phyloP scores from a whole-genome alignment of 768 basidiomycete genomes.

The Auriscalpium orientale region DNA sequence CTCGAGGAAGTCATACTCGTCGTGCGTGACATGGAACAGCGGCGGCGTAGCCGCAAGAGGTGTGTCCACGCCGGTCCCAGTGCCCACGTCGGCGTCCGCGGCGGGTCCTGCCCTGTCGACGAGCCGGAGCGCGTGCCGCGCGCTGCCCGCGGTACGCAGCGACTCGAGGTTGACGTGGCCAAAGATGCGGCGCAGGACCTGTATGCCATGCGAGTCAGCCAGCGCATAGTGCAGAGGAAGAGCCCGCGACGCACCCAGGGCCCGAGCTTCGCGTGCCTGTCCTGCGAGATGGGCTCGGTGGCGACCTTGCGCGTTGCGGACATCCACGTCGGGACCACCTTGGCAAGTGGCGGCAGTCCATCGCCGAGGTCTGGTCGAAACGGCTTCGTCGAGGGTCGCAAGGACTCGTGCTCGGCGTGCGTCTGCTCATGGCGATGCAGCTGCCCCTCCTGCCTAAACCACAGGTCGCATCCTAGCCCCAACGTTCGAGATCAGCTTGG shows the following conservation, averaged over 20 bases:
- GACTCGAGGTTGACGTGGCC: background rate
- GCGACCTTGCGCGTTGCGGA: background rate
- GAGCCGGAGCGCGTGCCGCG: background rate
- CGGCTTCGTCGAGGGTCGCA: background rate
- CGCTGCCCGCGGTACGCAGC: background rate
- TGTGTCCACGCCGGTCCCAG: no score
- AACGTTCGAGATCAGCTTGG: no score
- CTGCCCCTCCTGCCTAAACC: background rate
- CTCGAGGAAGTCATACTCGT: constrained; percentile 2
- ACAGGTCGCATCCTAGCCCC: background rate
- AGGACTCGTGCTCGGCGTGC: background rate
- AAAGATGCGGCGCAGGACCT: background rate
- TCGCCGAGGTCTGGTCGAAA: background rate
- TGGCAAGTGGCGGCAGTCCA: background rate
- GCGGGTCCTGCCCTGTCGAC: background rate
- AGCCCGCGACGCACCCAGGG: background rate
- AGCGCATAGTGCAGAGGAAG: background rate
- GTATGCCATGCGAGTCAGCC: background rate
- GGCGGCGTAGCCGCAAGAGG: background rate
- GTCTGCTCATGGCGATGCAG: background rate
- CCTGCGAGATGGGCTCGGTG: background rate
- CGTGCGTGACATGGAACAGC: background rate
- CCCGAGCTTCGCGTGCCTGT: background rate
- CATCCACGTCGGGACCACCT: background rate
- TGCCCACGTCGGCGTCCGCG: background rate